Evolutionary conservation across 345 rosid species (phyloP), one percentile per base, ranked within the genome.

Genomic region (Hirschfeldia incana): DNA sequence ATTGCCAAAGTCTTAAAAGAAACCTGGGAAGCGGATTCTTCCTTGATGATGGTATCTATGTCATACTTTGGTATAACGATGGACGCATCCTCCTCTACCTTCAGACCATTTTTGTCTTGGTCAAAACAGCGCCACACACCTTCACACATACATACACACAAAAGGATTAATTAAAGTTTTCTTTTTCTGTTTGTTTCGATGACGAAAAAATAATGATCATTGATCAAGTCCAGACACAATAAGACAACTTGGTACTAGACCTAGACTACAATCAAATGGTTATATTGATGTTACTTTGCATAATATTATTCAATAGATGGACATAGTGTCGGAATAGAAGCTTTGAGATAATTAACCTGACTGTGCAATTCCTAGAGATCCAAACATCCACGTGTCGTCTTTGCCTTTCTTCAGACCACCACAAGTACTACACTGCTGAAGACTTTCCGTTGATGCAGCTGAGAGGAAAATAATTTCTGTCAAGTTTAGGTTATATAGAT

Each of bases 31-130:
- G 2, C 0, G 11, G 65, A n/a, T 51, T 70, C 59, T 62, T 64
- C 65, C 26, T 70, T n/a, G 57, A 70, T 70, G 59, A 77, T 53
- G 0, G 28, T 55, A 70, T 70, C 16, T 30, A 77, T 34, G 1
- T 77, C 60, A 36, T 49, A 70, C 16, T 63, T 71, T 7, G 66
- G 65, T 62, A 64, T 64, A 34, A 70, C 58, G 9, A 77, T 62
- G 36, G 17, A 26, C 33, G 49, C 49, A 42, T 42, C 49, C 49
- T 77, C 80, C 0, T 33, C 70, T 37, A n/a, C 58, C 5, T 4
- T 68, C 33, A 5, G 16, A 57, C 74, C 75, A 61, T 64, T 64
- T 62, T 16, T 33, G 32, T 34, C 32, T 51, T 62, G 58, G 55
- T 70, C 6, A 7, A 49, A 0, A 34, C 75, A 70, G 0, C 65